phyloP scores from a whole-genome alignment of 495 filamentous ascomycete species.

The Cenococcum geophilum region DNA sequence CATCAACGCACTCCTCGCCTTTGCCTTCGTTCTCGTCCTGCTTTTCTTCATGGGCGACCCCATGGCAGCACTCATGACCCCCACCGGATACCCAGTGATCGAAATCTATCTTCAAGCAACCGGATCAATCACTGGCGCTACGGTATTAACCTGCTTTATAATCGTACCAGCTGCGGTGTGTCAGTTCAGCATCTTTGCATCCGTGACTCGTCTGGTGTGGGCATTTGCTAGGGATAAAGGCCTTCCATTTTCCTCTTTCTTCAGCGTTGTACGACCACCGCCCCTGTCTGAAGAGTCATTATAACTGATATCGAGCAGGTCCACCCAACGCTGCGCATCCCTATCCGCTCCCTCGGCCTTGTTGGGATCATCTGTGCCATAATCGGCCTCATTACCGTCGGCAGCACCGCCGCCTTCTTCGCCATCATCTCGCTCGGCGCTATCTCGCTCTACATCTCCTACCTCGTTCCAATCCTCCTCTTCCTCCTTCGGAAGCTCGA shows the following conservation, averaged over 20 bases:
- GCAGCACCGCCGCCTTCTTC: conserved; percentile 49
- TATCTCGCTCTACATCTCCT: conserved; percentile 24
- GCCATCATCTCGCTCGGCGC: conserved; percentile 44
- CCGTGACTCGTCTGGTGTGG: conserved; percentile 52
- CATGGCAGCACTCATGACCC: conserved; percentile 12
- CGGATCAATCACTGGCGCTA: conserved; percentile 40
- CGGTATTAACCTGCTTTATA: conserved; percentile 42
- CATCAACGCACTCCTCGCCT: conserved; percentile 27
- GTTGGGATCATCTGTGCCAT: conserved; percentile 42
- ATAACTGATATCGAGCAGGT: conserved; percentile 34
- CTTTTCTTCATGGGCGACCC: conserved; percentile 26
- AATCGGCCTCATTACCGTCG: conserved; percentile 60
- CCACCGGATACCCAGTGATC: conserved; percentile 44
- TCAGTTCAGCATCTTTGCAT: conserved; percentile 46
- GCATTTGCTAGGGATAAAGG: conserved; percentile 52
- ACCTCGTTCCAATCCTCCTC: conserved; percentile 27
- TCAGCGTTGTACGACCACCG: too few species aligned
- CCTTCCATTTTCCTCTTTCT: conserved; percentile 48
- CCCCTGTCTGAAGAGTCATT: conserved; percentile 17
- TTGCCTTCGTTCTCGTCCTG: conserved; percentile 23
- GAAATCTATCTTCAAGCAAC: conserved; percentile 46
- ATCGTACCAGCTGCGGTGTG: conserved; percentile 41
- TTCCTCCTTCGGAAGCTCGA: conserved; percentile 7
- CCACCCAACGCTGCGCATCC: conserved; percentile 42
- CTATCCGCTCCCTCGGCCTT: conserved; percentile 30